Conservation (phyloP, 1,284 basidiomycete genomes). For the Phylloboletellus chloephorus region DNA sequence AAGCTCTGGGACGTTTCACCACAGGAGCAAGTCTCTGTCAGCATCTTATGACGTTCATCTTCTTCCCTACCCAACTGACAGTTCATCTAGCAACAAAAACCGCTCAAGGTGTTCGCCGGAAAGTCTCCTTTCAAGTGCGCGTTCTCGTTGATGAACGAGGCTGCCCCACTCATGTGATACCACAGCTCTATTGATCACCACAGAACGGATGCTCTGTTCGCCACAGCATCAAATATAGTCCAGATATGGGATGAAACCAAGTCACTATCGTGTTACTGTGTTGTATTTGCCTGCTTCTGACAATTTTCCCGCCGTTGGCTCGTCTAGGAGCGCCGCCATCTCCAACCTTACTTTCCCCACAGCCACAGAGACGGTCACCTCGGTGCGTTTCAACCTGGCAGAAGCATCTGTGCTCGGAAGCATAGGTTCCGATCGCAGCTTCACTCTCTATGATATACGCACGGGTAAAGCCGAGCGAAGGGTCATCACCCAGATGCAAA, state of each 20-base stretch:
- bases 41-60: background rate
- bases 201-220: conserved; percentile 80
- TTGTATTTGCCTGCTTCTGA: conserved; percentile 8
- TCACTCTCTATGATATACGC: conserved; percentile 94
- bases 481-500: conserved; percentile 87
- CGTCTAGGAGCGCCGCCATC: conserved; percentile 59
- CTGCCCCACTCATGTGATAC: conserved; percentile 7
- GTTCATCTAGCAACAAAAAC: conserved; percentile 40
- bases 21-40: conserved; percentile 24
- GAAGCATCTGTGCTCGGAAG: conserved; percentile 92
- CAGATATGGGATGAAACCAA: conserved; percentile 98
- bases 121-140: conserved; percentile 80
- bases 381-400: conserved; percentile 89
- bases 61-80: conserved; percentile 3
- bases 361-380: conserved; percentile 80
- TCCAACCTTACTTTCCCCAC: conserved; percentile 81
- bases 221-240: conserved; percentile 88
- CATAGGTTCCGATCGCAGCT: conserved; percentile 90
- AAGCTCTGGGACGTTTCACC: conserved; percentile 78
- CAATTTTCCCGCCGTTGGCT: background rate
- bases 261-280: conserved; percentile 31
- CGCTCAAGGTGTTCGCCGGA: conserved; percentile 71
- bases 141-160: background rate
- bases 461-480: conserved; percentile 92
- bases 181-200: conserved; percentile 91